Conservation (phyloP, 2,329 filamentous ascomycete genomes). For the Alternaria triticimaculans region DNA sequence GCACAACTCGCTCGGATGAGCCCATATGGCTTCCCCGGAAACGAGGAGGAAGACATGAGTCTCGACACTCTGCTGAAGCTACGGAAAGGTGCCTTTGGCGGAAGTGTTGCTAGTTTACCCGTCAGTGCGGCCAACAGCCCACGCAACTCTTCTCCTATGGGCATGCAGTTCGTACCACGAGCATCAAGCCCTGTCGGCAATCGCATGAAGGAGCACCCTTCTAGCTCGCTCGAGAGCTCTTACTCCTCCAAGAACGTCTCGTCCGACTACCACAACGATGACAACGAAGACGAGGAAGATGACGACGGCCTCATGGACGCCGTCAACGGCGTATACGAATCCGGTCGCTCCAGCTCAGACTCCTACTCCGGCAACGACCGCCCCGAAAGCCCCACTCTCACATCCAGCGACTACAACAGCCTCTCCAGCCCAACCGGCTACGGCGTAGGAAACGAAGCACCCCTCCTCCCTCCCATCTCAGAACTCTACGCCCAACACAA, state of each 20-base stretch:
- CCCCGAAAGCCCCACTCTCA: constrained; percentile 43
- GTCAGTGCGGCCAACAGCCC: constrained; percentile 55
- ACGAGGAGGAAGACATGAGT: constrained; percentile 70
- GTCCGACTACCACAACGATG: constrained; percentile 23
- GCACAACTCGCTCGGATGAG: constrained; percentile 72
- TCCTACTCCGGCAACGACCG: constrained; percentile 22
- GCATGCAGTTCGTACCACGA: constrained; percentile 43
- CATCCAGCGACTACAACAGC: constrained; percentile 38
- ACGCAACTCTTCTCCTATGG: constrained; percentile 47
- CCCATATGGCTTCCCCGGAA: constrained; percentile 61
- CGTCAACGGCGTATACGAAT: constrained; percentile 37
- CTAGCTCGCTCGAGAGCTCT: constrained; percentile 34
- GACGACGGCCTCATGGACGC: constrained; percentile 31
- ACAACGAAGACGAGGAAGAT: constrained; percentile 23
- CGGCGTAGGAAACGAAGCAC: constrained; percentile 14
- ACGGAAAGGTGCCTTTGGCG: constrained; percentile 78
- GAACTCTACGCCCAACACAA: constrained; percentile 25
- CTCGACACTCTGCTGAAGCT: constrained; percentile 75
- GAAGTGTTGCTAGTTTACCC: constrained; percentile 74
- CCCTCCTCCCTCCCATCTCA: constrained; percentile 25
- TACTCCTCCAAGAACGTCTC: constrained; percentile 26
- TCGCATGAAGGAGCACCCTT: constrained; percentile 37
- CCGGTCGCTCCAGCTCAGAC: constrained; percentile 21
- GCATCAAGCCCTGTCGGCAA: constrained; percentile 37
- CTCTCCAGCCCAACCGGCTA: constrained; percentile 32